Conservation (phyloP, 2,329 filamentous ascomycete genomes). For the Dothideomycetes sp. region DNA sequence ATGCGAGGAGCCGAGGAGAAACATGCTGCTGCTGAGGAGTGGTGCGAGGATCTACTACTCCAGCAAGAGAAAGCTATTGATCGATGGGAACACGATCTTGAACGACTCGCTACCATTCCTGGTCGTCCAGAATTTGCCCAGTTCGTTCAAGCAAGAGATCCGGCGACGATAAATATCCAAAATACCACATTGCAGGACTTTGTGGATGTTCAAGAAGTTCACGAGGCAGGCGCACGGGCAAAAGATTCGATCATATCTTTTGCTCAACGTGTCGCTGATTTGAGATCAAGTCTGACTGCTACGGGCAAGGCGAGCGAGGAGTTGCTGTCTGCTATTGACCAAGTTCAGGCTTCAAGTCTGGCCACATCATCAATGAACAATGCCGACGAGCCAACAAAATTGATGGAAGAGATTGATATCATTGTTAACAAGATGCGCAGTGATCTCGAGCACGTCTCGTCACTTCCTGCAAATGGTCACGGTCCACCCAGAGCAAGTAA, state of each 20-base stretch:
- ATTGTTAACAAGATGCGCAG: slow-evolving; percentile 77
- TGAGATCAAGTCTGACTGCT: slow-evolving; percentile 30
- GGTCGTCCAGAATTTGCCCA: slow-evolving; percentile 55
- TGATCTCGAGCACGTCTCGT: slow-evolving; percentile 69
- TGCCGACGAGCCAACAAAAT: slow-evolving; percentile 52
- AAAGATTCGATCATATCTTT: slow-evolving; percentile 53
- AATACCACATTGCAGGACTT: slow-evolving; percentile 61
- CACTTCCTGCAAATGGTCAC: slow-evolving; percentile 56
- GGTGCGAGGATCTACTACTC: slow-evolving; percentile 55
- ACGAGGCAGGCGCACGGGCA: slow-evolving; percentile 59
- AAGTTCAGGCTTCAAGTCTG: slow-evolving; percentile 30
- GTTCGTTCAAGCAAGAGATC: slow-evolving; percentile 21
- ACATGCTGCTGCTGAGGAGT: slow-evolving; percentile 58
- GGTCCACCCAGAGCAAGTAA: slow-evolving; percentile 51
- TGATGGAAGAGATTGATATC: slow-evolving; percentile 76
- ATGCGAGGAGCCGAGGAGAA: slow-evolving; percentile 62
- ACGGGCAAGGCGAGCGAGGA: slow-evolving; percentile 32
- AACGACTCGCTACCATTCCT: slow-evolving; percentile 51
- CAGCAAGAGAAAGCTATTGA: slow-evolving; percentile 55
- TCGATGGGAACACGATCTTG: slow-evolving; percentile 59
- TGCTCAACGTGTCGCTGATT: slow-evolving; percentile 38
- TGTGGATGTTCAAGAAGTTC: slow-evolving; percentile 62
- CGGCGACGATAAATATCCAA: slow-evolving; percentile 22
- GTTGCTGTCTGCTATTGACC: slow-evolving; percentile 31
- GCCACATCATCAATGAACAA: slow-evolving; percentile 30